Conservation (phyloP, 129 eudicot species). For the Arctium minus region DNA sequence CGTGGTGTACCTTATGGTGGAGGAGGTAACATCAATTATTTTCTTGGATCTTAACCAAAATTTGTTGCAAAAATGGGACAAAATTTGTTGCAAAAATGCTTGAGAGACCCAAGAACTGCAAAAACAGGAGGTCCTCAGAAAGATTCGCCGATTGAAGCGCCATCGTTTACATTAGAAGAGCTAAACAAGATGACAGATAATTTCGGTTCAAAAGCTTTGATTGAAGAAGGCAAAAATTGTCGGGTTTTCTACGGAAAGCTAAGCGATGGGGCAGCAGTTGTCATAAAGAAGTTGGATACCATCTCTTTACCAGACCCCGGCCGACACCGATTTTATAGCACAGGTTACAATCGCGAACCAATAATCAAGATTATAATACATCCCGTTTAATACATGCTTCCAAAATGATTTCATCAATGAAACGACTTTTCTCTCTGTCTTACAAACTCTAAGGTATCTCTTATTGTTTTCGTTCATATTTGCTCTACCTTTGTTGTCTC, state of each 20-base stretch:
- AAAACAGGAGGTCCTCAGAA: conserved; percentile 42
- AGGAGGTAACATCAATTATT: neutral
- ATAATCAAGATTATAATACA: neutral
- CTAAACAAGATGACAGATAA: conserved; percentile 58
- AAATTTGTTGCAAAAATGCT: conserved; percentile 18
- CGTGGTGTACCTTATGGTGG: conserved; percentile 24
- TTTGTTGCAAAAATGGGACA: neutral
- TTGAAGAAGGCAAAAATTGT: conserved; percentile 83
- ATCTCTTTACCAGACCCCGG: conserved; percentile 47
- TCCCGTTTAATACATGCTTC: no score
- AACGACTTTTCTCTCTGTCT: no score
- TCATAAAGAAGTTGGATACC: conserved; percentile 72
- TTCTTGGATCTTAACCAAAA: neutral
- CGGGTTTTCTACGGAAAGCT: conserved; percentile 61
- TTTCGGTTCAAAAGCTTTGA: conserved; percentile 64
- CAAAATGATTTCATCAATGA: no score
- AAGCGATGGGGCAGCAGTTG: conserved; percentile 48
- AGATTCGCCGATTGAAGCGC: conserved; percentile 59
- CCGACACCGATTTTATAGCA: conserved; percentile 62
- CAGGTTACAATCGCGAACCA: conserved; percentile 30
- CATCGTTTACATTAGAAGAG: conserved; percentile 58
- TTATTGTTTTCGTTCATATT: no score
- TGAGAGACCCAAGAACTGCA: conserved; percentile 50
- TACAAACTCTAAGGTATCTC: no score
- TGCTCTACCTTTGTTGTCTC: no score